Evolutionary conservation across 805 yeast species (phyloP).

Genomic region (Zygoascus biomembranicola): DNA sequence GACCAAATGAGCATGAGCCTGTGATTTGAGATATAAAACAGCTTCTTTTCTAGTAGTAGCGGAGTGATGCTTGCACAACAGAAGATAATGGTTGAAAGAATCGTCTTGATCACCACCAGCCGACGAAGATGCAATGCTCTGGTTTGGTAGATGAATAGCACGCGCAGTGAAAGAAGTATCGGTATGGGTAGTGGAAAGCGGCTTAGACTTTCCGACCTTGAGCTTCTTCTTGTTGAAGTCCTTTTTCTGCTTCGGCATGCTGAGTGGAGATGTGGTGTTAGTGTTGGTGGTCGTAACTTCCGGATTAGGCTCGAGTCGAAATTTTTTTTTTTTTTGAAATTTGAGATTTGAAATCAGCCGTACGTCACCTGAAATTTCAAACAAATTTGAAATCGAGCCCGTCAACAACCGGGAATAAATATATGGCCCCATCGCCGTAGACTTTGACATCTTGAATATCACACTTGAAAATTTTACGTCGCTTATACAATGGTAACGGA

Average conservation of each 20-base stretch:
- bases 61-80: slow-evolving; percentile 69
- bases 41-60: slow-evolving; percentile 65
- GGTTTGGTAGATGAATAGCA: slow-evolving; percentile 21
- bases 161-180: slow-evolving; percentile 79
- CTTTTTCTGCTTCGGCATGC: neutral
- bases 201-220: slow-evolving; percentile 77
- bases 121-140: slow-evolving; percentile 23
- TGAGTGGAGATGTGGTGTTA: neutral
- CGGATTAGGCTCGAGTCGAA: no score
- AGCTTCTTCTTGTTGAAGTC: slow-evolving; percentile 53
- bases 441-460: no score
- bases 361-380: neutral
- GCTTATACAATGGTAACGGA: neutral
- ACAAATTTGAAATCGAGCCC: neutral
- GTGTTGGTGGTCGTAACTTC: no score
- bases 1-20: slow-evolving; percentile 45
- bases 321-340: neutral
- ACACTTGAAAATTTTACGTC: no score
- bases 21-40: slow-evolving; percentile 40
- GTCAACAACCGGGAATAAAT: neutral
- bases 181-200: slow-evolving; percentile 66
- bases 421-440: neutral
- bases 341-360: neutral
- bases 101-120: slow-evolving; percentile 8
- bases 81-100: slow-evolving; percentile 46